Evolutionary conservation across 2,329 filamentous ascomycete species (phyloP).

Genomic region (Neofusicoccum kwambonambiense): DNA sequence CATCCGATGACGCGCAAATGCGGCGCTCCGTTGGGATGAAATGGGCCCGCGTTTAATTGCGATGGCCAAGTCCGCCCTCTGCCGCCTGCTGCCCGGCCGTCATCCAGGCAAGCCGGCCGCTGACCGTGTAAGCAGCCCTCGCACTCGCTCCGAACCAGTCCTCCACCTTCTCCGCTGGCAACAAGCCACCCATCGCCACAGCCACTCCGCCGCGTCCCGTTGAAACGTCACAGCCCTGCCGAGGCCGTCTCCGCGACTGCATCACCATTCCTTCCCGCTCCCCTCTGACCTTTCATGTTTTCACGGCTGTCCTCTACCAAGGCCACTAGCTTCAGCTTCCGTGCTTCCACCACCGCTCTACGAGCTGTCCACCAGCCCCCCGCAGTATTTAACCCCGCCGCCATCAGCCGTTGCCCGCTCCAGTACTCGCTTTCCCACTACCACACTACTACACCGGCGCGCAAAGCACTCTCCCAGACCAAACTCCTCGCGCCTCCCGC

Average conservation of each 20-base stretch:
- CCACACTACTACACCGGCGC: not conserved
- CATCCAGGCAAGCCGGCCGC: no score
- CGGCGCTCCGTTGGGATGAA: not conserved
- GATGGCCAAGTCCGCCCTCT: not conserved
- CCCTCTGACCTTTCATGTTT: conserved; percentile 12
- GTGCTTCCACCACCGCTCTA: not conserved
- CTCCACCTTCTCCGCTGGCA: not conserved
- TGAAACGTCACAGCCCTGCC: not conserved
- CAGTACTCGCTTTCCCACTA: not conserved
- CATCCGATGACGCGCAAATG: not conserved
- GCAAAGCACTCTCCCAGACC: not conserved
- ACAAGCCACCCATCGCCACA: conserved; percentile 5
- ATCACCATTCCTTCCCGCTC: not conserved
- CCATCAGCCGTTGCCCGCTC: not conserved
- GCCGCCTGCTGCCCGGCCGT: not conserved
- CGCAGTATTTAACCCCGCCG: not conserved
- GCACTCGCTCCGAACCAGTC: not conserved
- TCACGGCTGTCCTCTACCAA: not conserved
- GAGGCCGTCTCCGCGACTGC: not conserved
- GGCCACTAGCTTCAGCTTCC: not conserved
- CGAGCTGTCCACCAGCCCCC: not conserved
- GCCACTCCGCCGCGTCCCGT: conserved; percentile 8
- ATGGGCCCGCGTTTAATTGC: conserved; percentile 11
- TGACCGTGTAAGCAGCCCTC: not conserved
- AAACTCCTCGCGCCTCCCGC: not conserved